Base-by-base conservation (phyloP, 441 rosid species). In the Melastoma candidum region DNA sequence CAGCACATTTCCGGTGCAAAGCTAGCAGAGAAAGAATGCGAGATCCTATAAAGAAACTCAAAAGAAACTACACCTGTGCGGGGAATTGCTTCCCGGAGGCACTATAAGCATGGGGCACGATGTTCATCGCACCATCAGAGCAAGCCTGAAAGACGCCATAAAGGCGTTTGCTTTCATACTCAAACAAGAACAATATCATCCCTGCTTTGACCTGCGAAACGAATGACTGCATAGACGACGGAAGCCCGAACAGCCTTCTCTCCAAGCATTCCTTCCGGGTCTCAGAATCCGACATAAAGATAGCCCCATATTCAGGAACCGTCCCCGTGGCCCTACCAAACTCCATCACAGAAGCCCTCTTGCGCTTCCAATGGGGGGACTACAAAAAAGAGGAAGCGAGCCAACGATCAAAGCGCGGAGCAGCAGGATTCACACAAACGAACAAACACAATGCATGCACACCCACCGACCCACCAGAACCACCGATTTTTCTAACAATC, bases 181-280 rank as follows among this genome's bases (percentile, higher is more conserved):
- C 86, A 68, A 79, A 84, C 54, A 84, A 63, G 67, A 84, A 84
- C 52, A 84, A 58, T n/a, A 76, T 14, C 94, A 84, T 84, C 51
- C 94, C 86, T 44, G 69, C 63, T 68, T 76, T 79, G 58, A 82
- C 72, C 58, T 71, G 83, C 59, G 61, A 67, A n/a, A 84, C 86
- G 60, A 84, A 82, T 10, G 44, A 27, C 0, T 59, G 71, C 44
- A 48, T 74, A 25, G 58, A 58, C 24, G 59, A 60, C 2, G 88
- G 84, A 68, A 82, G 83, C 32, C 83, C 94, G 22, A 84, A 74
- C 48, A 82, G 52, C 61, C 54, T 58, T 49, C 77, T 49, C 36
- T 46, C 49, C 5, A 76, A 61, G 67, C 84, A 79, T 61, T 82
- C 89, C 47, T 46, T 60, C 58, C 49, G 76, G 0, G 83, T 78